Conservation (phyloP, 305 asterid species). For the Solanum hybrid region DNA sequence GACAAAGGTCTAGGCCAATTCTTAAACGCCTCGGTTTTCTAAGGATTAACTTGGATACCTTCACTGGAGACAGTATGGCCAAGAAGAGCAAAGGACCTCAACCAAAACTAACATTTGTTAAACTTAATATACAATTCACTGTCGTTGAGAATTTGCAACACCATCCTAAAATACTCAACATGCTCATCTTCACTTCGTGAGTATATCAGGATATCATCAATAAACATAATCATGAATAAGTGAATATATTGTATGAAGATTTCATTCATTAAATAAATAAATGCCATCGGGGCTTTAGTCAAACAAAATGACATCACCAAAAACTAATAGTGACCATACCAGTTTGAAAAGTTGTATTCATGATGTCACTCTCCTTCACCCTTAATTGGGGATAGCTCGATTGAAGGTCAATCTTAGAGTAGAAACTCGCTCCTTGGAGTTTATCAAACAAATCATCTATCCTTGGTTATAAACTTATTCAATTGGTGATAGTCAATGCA, state of each 20-base stretch:
- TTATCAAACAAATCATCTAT: background rate
- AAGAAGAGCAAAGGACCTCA: background rate
- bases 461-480: background rate
- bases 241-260: background rate
- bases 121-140: no score
- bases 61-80: background rate
- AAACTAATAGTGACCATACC: background rate
- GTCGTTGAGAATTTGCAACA: background rate
- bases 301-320: background rate
- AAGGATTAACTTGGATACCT: background rate
- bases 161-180: background rate
- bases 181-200: background rate
- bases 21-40: background rate
- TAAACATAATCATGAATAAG: background rate
- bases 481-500: background rate
- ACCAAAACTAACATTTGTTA: background rate
- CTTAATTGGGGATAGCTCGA: background rate
- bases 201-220: background rate
- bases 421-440: background rate
- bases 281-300: background rate
- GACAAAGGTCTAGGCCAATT: background rate
- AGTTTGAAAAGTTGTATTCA: background rate
- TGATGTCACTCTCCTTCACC: background rate
- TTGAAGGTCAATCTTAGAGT: background rate
- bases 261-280: no score